Evolutionary conservation across 2,329 filamentous ascomycete species (phyloP), one percentile per base, ranked within the genome.

Genomic region (Aschersonia sp.): DNA sequence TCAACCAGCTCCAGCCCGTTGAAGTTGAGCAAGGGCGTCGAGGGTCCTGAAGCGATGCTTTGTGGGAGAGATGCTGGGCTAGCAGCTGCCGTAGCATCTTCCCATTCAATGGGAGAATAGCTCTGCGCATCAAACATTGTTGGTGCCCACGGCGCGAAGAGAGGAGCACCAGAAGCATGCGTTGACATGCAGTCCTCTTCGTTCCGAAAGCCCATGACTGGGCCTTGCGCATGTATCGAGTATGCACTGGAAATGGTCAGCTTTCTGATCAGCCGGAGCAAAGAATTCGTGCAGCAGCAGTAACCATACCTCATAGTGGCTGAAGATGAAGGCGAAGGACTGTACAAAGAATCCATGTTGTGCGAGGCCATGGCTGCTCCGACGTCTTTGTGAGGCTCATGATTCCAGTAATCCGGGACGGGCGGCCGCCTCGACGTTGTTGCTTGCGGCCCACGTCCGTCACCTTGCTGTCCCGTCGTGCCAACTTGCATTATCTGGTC

Each of bases 391-490:
- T 30, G 39, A 32, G 12, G 6, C n/a, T 35, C 44, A 29, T 48
- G 47, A 22, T 43, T 44, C 47, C 47, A 48, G 29, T 46, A 48
- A 30, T 48, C 30, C 32, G 47, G 47, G 6, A 48, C 40, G 6
- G 47, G 47, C 9, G 47, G 44, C 31, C 8, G 39, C 11, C 22
- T 32, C n/a, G 12, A 30, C 6, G 5, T 4, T n/a, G 7, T 5
- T 14, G 40, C 4, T 14, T 39, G 44, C 6, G 44, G n/a, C 12
- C 6, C n/a, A 12, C 22, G 29, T n/a, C 30, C 42, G 14, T 48
- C 12, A 22, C 14, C 22, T 6, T 12, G 30, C 9, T 14, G 40
- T 44, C 39, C n/a, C 8, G 14, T 5, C 3, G 31, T 29, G 11
- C 29, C 6, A 14, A 41, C 22, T 5, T 6, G 22, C 5, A 22